Evolutionary conservation across 2,329 filamentous ascomycete species (phyloP).

Genomic region (Stromatinia cepivora): DNA sequence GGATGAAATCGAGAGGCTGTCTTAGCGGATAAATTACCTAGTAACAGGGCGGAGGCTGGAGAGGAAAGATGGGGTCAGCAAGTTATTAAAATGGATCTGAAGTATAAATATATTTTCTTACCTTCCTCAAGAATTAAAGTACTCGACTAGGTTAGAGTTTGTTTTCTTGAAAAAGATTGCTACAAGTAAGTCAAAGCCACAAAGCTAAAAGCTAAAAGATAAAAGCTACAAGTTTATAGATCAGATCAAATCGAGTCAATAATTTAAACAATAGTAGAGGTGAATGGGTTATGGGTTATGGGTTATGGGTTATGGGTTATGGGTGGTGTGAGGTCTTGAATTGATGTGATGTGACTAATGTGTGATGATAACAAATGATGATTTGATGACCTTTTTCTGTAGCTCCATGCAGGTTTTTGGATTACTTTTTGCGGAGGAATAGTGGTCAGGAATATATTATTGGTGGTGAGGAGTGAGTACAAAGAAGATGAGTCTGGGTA

Average conservation of each 20-base stretch:
- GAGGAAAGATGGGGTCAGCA: constrained; percentile 5
- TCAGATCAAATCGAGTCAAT: background rate
- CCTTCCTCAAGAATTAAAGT: background rate
- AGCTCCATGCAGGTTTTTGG: background rate
- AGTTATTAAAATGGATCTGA: background rate
- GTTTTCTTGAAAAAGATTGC: background rate
- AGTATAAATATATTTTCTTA: background rate
- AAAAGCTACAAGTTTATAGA: too few relatives aligned
- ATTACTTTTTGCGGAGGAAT: background rate
- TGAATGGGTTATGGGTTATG: background rate
- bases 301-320: too few relatives aligned
- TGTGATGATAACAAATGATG: background rate
- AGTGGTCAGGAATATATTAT: background rate
- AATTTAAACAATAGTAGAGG: too few relatives aligned
- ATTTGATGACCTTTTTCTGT: background rate
- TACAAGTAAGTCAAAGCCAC: background rate
- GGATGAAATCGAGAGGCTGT: constrained; percentile 11
- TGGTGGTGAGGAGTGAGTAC: background rate
- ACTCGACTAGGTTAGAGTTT: too few relatives aligned
- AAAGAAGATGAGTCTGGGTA: background rate
- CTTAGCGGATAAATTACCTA: constrained; percentile 1
- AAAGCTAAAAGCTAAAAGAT: too few relatives aligned
- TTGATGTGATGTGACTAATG: too few relatives aligned
- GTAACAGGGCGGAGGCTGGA: constrained; percentile 7
- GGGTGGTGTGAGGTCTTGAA: too few relatives aligned